These are phyloP conservation scores for Fusarium sublunatum DNA, from an alignment of 2,329 filamentous ascomycete species.

Conservation along the genomic window DNA sequence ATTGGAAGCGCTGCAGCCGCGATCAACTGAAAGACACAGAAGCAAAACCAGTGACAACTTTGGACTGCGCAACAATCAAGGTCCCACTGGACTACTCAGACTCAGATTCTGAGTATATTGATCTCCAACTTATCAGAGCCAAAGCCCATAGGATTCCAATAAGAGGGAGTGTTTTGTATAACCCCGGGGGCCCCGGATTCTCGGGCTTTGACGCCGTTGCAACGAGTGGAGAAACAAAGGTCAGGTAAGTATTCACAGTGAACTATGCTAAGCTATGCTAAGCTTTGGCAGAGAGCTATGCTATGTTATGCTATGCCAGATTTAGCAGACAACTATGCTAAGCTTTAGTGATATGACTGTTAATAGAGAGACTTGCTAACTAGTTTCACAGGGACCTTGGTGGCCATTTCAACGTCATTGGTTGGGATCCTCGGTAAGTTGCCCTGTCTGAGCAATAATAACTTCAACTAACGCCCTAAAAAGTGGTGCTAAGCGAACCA, in stretches of 20 bases:
- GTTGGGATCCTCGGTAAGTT: slow-evolving; percentile 40
- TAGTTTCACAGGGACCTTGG: slow-evolving; percentile 15
- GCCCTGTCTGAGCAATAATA: no score
- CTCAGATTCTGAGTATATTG: slow-evolving; percentile 41
- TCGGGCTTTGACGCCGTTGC: slow-evolving; percentile 31
- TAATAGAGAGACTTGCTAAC: not conserved
- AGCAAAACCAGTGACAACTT: no score
- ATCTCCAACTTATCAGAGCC: slow-evolving; percentile 48
- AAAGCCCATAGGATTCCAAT: slow-evolving; percentile 46
- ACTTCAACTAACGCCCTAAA: not conserved
- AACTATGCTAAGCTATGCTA: no score
- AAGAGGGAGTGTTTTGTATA: slow-evolving; percentile 54
- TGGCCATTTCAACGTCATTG: slow-evolving; percentile 29
- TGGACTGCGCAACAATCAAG: slow-evolving; percentile 49
- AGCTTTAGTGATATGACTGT: no score
- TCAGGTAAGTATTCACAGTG: no score
- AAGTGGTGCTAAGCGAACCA: slow-evolving; percentile 35
- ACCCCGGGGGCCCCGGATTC: slow-evolving; percentile 53
- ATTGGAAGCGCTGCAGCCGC: no score
- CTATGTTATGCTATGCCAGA: no score
- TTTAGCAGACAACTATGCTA: no score
- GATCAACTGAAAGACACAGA: no score
- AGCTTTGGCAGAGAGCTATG: no score
- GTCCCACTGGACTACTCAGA: slow-evolving; percentile 56
- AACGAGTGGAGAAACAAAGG: not conserved